Percentiles rank a stretch among this genome's conserved stretches.
Evolutionary conservation across 805 yeast genomes (phyloP).

Genomic region (Starmerella potacharoeniae): DNA sequence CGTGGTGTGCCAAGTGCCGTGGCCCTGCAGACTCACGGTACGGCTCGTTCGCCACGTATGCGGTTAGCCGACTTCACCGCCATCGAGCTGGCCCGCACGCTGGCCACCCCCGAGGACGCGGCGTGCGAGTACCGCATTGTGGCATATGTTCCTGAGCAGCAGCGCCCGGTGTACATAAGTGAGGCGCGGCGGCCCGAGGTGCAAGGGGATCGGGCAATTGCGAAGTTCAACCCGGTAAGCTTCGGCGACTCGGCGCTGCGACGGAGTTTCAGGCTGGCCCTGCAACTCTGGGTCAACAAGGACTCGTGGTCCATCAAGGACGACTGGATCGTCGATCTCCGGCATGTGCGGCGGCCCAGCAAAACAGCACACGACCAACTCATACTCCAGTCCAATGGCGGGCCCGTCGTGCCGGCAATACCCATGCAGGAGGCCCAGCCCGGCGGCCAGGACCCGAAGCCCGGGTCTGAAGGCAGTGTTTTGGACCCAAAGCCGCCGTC

Average conservation of each 20-base stretch:
- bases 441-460: background rate
- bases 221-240: slow-evolving; percentile 1
- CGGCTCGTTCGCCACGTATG: slow-evolving; percentile 1
- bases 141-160: slow-evolving; percentile 13
- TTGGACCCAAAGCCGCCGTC: background rate
- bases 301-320: slow-evolving; percentile 2
- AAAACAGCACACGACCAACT: background rate
- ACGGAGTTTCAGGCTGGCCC: slow-evolving; percentile 9
- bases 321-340: slow-evolving; percentile 14
- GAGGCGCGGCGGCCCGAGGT: slow-evolving; percentile 2
- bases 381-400: background rate
- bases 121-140: slow-evolving; percentile 9
- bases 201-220: background rate
- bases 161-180: slow-evolving; percentile 17
- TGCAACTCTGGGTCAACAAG: slow-evolving; percentile 7
- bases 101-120: background rate
- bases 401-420: background rate
- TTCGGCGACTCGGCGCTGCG: slow-evolving; percentile 1
- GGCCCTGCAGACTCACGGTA: background rate
- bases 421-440: background rate
- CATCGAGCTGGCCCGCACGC: slow-evolving; percentile 5
- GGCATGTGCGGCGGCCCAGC: slow-evolving; percentile 4
- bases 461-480: background rate
- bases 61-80: slow-evolving; percentile 7
- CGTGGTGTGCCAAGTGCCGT: background rate